A percentile compares a stretch with the other conserved stretches of the same genome.
Evolutionary conservation across 192 early-diverging fungal genomes (phyloP).

Genomic region (Globomyces pollinis-pini): DNA sequence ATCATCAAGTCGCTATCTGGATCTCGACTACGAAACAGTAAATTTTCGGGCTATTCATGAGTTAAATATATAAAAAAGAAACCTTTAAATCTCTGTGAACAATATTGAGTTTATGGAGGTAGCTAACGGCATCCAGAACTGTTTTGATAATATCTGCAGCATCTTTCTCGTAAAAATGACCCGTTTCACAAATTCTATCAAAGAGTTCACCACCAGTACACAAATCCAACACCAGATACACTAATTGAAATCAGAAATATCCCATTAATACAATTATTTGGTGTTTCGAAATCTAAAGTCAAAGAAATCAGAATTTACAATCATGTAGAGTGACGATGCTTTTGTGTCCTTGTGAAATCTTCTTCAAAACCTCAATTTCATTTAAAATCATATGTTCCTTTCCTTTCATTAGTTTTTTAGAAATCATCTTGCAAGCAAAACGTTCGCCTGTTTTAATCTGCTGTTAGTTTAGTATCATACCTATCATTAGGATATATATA

Average conservation of each 20-base stretch:
- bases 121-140: constrained; percentile 70
- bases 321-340: constrained; percentile 40
- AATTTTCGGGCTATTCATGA: constrained; percentile 42
- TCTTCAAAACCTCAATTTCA: constrained; percentile 63
- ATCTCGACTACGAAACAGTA: constrained; percentile 27
- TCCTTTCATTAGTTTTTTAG: constrained; percentile 53
- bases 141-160: constrained; percentile 71
- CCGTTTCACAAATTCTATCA: constrained; percentile 66
- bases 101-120: constrained; percentile 72
- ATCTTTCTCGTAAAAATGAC: constrained; percentile 65
- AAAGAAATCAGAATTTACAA: constrained; percentile 27
- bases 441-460: constrained; percentile 49
- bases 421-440: constrained; percentile 76
- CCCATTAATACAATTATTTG: constrained; percentile 34
- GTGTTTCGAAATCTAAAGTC: constrained; percentile 38
- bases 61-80: background rate
- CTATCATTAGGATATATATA: too few relatives aligned
- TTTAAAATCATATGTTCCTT: constrained; percentile 56
- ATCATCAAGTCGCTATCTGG: constrained; percentile 34
- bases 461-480: background rate
- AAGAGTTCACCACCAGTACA: constrained; percentile 86
- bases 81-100: constrained; percentile 67
- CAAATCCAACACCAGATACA: constrained; percentile 46
- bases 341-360: constrained; percentile 54
- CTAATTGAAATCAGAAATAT: background rate